phyloP scores from a whole-genome alignment of 176 grass and related monocot species.

The Tillandsia fasciculata region DNA sequence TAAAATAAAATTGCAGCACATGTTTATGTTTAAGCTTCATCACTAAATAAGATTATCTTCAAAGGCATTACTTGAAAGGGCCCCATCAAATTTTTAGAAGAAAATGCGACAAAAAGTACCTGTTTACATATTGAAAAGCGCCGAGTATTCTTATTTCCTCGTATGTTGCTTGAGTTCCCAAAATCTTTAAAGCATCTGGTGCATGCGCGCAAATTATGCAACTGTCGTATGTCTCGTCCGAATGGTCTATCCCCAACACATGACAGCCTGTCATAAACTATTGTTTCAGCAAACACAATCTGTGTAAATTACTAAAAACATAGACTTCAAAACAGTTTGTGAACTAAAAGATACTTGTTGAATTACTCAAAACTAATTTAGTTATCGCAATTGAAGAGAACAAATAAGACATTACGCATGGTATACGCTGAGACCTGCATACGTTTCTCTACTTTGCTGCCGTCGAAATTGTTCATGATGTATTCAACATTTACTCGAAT shows the following conservation, averaged over 20 bases:
- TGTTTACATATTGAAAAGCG: slow-evolving; percentile 77
- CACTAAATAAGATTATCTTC: neutral
- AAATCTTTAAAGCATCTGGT: slow-evolving; percentile 63
- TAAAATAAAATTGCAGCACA: too few relatives aligned
- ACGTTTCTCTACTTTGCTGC: too few relatives aligned
- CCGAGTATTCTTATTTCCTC: slow-evolving; percentile 65
- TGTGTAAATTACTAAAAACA: too few relatives aligned
- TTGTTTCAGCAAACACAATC: neutral
- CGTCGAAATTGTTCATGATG: neutral
- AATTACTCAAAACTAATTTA: too few relatives aligned
- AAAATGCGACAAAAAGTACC: slow-evolving; percentile 23
- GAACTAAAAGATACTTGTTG: too few relatives aligned
- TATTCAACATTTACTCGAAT: neutral
- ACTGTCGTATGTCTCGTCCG: slow-evolving; percentile 49
- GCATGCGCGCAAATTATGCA: slow-evolving; percentile 66
- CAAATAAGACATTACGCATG: too few relatives aligned
- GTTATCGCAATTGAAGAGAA: too few relatives aligned
- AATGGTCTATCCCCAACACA: slow-evolving; percentile 31
- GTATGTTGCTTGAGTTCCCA: slow-evolving; percentile 58
- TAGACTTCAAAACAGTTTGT: too few relatives aligned
- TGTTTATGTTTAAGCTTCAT: too few relatives aligned
- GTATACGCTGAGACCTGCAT: too few relatives aligned
- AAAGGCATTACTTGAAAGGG: neutral
- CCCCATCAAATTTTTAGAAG: neutral
- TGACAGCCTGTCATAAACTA: slow-evolving; percentile 32